A percentile compares a stretch with the other conserved stretches of the same genome.
Evolutionary conservation across 305 asterid species (phyloP).

Genomic region (Fraxinus latifolia): DNA sequence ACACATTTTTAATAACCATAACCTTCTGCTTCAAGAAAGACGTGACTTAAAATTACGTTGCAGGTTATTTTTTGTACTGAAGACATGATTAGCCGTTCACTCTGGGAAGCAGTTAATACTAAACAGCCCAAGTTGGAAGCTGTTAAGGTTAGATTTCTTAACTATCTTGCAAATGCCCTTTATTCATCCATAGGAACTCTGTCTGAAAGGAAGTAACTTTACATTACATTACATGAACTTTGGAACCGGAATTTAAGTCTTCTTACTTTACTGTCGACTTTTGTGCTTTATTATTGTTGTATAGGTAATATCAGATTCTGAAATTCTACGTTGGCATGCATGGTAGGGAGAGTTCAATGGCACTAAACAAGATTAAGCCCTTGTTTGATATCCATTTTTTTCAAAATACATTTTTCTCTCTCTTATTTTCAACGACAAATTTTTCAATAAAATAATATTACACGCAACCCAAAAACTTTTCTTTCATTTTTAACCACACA

Average conservation of each 20-base stretch:
- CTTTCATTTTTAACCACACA: too few relatives aligned
- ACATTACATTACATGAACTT: not conserved
- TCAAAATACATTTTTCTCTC: too few relatives aligned
- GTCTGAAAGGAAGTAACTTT: not conserved
- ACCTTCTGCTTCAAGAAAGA: not conserved
- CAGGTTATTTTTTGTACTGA: slow-evolving; percentile 80
- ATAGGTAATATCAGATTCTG: not conserved
- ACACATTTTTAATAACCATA: not conserved
- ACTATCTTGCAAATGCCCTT: not conserved
- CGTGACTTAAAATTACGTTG: slow-evolving; percentile 10
- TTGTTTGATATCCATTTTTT: too few relatives aligned
- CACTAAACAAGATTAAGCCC: not conserved
- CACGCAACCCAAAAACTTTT: too few relatives aligned
- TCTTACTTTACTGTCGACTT: not conserved
- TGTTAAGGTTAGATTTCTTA: slow-evolving; percentile 41
- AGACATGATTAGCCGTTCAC: slow-evolving; percentile 68
- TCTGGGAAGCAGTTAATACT: slow-evolving; percentile 88
- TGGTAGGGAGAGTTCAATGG: not conserved
- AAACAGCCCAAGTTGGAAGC: slow-evolving; percentile 60
- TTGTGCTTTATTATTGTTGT: not conserved
- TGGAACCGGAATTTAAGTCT: not conserved
- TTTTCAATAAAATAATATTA: too few relatives aligned
- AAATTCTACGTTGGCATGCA: not conserved
- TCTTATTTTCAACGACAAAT: too few relatives aligned
- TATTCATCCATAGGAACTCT: not conserved